Percentiles rank a stretch among this genome's conserved stretches.
These are phyloP conservation scores for Papiliotrema flavescens DNA, from an alignment of 1,284 basidiomycete genomes.

Conservation along the genomic window DNA sequence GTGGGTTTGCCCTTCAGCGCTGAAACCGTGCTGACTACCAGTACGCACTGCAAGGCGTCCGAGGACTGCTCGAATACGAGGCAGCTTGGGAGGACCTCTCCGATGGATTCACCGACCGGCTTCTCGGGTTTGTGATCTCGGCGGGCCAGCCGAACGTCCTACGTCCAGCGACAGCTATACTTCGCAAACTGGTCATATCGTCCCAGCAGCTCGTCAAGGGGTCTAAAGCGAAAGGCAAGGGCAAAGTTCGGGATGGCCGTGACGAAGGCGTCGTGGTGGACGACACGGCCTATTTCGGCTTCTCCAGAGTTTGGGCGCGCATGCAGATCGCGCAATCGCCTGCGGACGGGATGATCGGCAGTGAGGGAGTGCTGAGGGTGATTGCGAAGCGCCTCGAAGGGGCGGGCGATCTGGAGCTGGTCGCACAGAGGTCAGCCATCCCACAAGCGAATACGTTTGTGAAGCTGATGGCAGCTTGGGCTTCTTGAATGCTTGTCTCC, in stretches of 20 bases:
- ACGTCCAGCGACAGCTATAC: constrained; percentile 74
- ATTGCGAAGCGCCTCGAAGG: constrained; percentile 74
- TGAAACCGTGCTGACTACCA: constrained; percentile 45
- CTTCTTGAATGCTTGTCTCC: constrained; percentile 69
- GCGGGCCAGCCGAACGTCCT: constrained; percentile 81
- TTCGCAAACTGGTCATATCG: constrained; percentile 42
- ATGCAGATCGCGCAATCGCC: constrained; percentile 65
- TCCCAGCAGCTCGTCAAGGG: constrained; percentile 16
- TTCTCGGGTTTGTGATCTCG: constrained; percentile 77
- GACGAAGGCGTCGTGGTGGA: constrained; percentile 9
- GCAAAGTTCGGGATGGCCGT: constrained; percentile 24
- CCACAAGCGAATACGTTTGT: constrained; percentile 1
- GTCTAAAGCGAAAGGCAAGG: constrained; percentile 13
- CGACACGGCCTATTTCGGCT: constrained; percentile 62
- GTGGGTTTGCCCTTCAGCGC: constrained; percentile 49
- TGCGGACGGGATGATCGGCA: constrained; percentile 50
- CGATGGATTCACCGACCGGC: constrained; percentile 35
- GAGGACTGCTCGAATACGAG: constrained; percentile 41
- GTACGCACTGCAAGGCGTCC: constrained; percentile 42
- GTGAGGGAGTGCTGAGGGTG: constrained; percentile 30
- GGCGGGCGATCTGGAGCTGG: constrained; percentile 73
- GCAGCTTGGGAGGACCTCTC: constrained; percentile 36
- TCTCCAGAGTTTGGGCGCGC: constrained; percentile 73
- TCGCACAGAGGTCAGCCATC: constrained; percentile 66
- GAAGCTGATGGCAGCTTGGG: constrained; percentile 60